Conservation (phyloP, 2,329 filamentous ascomycete species). For the Fusarium poae region DNA sequence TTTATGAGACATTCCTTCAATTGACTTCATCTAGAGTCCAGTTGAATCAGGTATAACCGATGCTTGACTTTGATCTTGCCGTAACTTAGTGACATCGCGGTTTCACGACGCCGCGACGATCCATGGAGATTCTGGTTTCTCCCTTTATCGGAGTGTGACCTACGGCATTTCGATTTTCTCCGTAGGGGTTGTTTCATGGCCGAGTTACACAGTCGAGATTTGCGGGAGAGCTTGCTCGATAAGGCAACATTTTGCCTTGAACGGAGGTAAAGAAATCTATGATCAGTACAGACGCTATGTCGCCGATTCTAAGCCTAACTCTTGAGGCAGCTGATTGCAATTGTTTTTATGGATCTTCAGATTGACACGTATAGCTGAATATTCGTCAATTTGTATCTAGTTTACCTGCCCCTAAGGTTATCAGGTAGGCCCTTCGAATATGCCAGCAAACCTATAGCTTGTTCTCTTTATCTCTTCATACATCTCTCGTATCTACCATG, state of each 20-base stretch:
- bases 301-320: neutral
- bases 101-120: conserved; percentile 51
- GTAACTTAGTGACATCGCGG: conserved; percentile 58
- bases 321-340: neutral
- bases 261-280: neutral
- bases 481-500: neutral
- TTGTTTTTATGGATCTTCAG: neutral
- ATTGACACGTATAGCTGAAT: neutral
- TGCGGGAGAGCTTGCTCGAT: conserved; percentile 67
- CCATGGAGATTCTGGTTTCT: conserved; percentile 55
- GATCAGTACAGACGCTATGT: neutral
- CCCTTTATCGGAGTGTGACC: conserved; percentile 66
- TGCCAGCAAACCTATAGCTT: neutral
- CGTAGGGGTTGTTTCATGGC: conserved; percentile 70
- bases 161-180: conserved; percentile 70
- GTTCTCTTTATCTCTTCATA: no score
- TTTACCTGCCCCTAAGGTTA: neutral
- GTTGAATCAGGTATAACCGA: conserved; percentile 47
- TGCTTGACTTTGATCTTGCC: conserved; percentile 54
- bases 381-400: neutral
- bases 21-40: conserved; percentile 59
- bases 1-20: conserved; percentile 55
- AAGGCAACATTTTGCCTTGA: neutral
- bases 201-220: conserved; percentile 70
- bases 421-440: neutral